These are phyloP conservation scores for Toxoplasma gondii DNA, from an alignment of 169 alveolate genomes.

Conservation along the genomic window DNA sequence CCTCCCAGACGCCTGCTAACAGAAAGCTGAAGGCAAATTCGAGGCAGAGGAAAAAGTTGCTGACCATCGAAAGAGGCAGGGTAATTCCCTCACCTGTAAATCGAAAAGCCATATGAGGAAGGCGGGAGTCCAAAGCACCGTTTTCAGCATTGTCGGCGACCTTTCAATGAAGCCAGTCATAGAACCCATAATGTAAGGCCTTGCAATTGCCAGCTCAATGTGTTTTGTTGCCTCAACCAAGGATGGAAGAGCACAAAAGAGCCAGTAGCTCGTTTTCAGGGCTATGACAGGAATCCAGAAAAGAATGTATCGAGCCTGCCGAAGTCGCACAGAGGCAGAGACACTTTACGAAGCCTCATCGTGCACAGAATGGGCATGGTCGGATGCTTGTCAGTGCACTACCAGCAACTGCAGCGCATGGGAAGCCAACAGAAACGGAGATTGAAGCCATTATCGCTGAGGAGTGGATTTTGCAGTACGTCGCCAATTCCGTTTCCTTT, in stretches of 20 bases:
- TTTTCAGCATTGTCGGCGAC: conserved; percentile 29
- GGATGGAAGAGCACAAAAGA: conserved; percentile 47
- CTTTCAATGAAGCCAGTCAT: conserved; percentile 43
- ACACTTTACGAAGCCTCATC: not conserved
- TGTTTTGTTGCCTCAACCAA: conserved; percentile 54
- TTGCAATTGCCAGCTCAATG: conserved; percentile 54
- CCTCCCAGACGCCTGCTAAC: too few species aligned
- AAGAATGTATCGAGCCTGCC: conserved; percentile 45
- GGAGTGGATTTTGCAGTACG: too few species aligned
- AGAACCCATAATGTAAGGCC: conserved; percentile 45
- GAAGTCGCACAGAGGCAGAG: not conserved
- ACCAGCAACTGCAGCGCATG: too few species aligned
- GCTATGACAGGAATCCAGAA: conserved; percentile 54
- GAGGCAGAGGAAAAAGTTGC: too few species aligned
- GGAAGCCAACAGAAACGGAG: too few species aligned
- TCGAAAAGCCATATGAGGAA: conserved; percentile 67
- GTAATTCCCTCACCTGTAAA: conserved; percentile 44
- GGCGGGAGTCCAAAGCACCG: conserved; percentile 58
- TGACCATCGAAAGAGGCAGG: too few species aligned
- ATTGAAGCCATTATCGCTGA: too few species aligned
- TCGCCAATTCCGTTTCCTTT: too few species aligned
- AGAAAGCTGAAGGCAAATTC: too few species aligned
- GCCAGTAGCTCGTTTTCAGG: conserved; percentile 54
- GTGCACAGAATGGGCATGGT: too few species aligned
- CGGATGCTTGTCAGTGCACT: too few species aligned